Evolutionary conservation across 257 asterid genomes (phyloP).

Genomic region (Coffea eugenioides): DNA sequence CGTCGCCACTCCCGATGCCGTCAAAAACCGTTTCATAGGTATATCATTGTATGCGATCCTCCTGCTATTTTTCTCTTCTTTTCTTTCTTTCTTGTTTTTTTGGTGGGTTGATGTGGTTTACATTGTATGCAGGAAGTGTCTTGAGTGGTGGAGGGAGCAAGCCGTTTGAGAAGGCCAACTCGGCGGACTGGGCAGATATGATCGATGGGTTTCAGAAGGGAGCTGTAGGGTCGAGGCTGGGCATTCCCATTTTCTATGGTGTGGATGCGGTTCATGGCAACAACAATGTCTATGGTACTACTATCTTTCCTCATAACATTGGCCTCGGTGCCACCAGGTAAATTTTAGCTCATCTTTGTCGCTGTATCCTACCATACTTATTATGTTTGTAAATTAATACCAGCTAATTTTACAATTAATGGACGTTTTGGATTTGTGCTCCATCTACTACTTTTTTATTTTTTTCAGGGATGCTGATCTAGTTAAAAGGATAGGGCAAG

Average conservation of each 20-base stretch:
- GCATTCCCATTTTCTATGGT: conserved; percentile 88
- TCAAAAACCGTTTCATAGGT: conserved; percentile 59
- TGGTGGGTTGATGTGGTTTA: background rate
- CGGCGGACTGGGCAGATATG: conserved; percentile 83
- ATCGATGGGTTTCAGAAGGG: conserved; percentile 75
- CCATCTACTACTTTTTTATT: background rate
- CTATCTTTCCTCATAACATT: conserved; percentile 88
- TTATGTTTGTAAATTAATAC: no score
- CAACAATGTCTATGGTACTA: conserved; percentile 84
- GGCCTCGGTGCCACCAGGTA: conserved; percentile 98
- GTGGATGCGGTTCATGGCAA: conserved; percentile 93
- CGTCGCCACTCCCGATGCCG: conserved; percentile 47
- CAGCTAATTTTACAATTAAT: no score
- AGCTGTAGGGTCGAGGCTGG: conserved; percentile 71
- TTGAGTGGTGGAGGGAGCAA: conserved; percentile 92
- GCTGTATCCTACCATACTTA: no score
- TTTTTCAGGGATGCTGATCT: conserved; percentile 65
- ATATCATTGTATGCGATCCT: background rate
- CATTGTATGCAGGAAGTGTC: conserved; percentile 57
- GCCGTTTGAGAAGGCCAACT: conserved; percentile 71
- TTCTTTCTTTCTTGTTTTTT: background rate
- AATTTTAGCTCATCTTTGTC: background rate
- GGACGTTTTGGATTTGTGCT: background rate
- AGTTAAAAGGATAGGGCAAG: conserved; percentile 74
- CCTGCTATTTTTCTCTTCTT: background rate